These are phyloP conservation scores for Vitis hybrid DNA, from an alignment of 177 flowering plant species.

Conservation along the genomic window DNA sequence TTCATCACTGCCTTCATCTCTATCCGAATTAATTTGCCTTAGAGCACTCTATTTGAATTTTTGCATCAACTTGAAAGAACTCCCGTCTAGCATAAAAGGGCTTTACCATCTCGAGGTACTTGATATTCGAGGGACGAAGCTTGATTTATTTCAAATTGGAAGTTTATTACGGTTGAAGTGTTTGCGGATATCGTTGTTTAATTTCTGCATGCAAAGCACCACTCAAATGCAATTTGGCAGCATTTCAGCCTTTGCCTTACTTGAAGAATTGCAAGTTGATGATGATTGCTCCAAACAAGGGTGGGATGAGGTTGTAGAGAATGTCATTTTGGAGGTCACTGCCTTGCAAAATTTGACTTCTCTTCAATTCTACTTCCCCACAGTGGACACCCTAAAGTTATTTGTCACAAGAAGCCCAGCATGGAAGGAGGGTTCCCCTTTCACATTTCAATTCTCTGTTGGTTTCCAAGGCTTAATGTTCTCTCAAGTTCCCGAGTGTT, in stretches of 20 bases:
- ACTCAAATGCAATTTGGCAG: background rate
- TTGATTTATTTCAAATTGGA: conserved; percentile 2
- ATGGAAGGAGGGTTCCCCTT: background rate
- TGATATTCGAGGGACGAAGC: conserved; percentile 13
- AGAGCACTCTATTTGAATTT: conserved; percentile 16
- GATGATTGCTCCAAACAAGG: background rate
- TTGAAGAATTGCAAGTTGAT: conserved; percentile 24
- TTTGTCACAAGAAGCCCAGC: conserved; percentile 4
- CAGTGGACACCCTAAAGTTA: background rate
- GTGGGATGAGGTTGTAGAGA: background rate
- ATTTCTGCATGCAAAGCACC: too few relatives aligned
- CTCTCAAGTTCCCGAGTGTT: background rate
- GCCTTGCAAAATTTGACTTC: conserved; percentile 7
- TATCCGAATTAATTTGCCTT: conserved; percentile 5
- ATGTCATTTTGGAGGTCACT: conserved; percentile 7
- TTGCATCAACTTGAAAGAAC: conserved; percentile 6
- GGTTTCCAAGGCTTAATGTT: background rate
- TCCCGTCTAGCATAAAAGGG: conserved; percentile 4
- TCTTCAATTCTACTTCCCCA: conserved; percentile 14
- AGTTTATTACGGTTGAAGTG: conserved; percentile 6
- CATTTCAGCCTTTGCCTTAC: conserved; percentile 5
- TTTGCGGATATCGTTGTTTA: conserved; percentile 7
- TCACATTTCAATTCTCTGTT: conserved; percentile 13
- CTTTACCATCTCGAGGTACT: conserved; percentile 18
- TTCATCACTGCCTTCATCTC: conserved; percentile 15